Conservation (phyloP, 1,139 yeast genomes). For the Pichia sp. region DNA sequence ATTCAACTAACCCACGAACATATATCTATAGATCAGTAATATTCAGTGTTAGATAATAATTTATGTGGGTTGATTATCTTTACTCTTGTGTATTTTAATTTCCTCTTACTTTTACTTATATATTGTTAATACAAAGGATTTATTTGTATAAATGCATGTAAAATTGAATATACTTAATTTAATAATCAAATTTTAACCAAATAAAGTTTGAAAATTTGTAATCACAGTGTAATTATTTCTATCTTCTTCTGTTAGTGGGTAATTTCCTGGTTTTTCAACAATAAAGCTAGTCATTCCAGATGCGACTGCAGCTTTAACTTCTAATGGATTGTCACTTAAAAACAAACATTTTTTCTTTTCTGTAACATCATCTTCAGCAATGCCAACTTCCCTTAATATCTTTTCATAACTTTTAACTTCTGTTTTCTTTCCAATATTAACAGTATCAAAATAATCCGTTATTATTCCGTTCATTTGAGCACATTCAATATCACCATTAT, state of each 20-base stretch:
- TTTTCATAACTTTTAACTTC: conserved; percentile 50
- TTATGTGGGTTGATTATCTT: too few species aligned
- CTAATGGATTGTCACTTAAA: conserved; percentile 67
- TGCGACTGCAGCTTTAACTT: conserved; percentile 62
- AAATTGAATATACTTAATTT: too few species aligned
- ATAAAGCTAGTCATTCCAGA: conserved; percentile 59
- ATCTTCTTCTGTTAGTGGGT: conserved; percentile 39
- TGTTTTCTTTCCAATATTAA: conserved; percentile 71
- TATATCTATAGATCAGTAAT: background rate
- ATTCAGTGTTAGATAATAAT: too few species aligned
- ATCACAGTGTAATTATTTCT: conserved; percentile 25
- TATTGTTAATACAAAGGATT: background rate
- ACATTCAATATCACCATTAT: conserved; percentile 21
- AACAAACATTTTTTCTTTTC: conserved; percentile 41
- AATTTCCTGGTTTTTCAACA: conserved; percentile 75
- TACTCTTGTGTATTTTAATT: background rate
- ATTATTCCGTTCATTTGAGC: conserved; percentile 50
- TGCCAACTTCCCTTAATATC: conserved; percentile 47
- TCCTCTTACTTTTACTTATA: background rate
- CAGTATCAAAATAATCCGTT: conserved; percentile 75
- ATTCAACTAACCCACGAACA: background rate
- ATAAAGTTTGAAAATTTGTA: conserved; percentile 16
- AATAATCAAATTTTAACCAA: background rate
- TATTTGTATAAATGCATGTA: too few species aligned
- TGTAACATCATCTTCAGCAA: conserved; percentile 10